A percentile compares a stretch with the other conserved stretches of the same genome.
Conservation (phyloP, 768 basidiomycete species). For the Pholiota molesta region DNA sequence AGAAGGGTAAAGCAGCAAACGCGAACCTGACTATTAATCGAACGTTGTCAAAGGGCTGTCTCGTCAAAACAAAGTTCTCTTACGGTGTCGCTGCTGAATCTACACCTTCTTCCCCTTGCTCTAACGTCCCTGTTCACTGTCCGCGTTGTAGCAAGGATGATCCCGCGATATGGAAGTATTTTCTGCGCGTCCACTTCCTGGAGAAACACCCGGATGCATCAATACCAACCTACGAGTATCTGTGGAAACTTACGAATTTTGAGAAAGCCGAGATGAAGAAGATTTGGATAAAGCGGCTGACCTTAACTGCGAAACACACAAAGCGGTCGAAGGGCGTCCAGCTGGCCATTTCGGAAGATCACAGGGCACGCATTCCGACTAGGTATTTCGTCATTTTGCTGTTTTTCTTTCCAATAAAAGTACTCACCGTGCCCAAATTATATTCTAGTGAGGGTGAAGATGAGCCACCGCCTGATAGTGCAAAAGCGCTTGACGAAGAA, state of each 20-base stretch:
- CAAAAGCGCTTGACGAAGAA: too few relatives aligned
- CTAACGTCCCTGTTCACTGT: constrained; percentile 3
- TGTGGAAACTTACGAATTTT: constrained; percentile 20
- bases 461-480: too few relatives aligned
- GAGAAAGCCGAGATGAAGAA: constrained; percentile 21
- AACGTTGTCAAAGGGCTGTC: too few relatives aligned
- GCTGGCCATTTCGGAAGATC: constrained; percentile 19
- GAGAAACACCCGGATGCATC: constrained; percentile 11
- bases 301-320: constrained; percentile 12
- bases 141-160: constrained; percentile 9
- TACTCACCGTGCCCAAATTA: too few relatives aligned
- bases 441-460: too few relatives aligned
- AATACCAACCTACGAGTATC: not conserved
- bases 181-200: constrained; percentile 21
- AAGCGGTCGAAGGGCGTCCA: constrained; percentile 14
- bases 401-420: too few relatives aligned
- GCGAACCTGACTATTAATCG: not conserved
- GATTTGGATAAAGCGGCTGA: constrained; percentile 21
- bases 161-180: constrained; percentile 22
- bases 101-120: not conserved
- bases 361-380: constrained; percentile 10
- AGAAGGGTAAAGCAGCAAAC: not conserved
- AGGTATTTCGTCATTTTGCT: too few relatives aligned
- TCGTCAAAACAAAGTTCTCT: constrained; percentile 9
- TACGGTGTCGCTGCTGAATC: constrained; percentile 17